Evolutionary conservation across 164 flowering plant genomes (phyloP).

Genomic region (Kingdonia uniflora): DNA sequence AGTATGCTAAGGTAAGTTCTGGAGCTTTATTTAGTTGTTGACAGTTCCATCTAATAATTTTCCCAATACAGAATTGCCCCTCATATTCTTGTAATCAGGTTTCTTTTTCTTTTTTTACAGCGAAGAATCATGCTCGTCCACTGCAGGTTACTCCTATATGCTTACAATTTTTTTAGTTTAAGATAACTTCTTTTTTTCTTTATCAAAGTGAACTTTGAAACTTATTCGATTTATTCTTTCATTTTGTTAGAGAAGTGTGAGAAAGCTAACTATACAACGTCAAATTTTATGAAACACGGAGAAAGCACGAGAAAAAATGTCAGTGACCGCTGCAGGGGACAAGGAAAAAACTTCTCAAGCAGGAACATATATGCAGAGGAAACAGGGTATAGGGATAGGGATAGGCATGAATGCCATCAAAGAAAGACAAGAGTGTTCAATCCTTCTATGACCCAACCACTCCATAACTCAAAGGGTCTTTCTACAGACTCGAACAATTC

Average conservation of each 20-base stretch:
- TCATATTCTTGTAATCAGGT: background rate
- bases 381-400: conserved; percentile 7
- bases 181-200: too few relatives aligned
- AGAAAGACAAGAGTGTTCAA: conserved; percentile 13
- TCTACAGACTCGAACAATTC: conserved; percentile 12
- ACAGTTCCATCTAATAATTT: background rate
- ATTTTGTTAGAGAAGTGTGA: conserved; percentile 32
- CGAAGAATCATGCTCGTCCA: conserved; percentile 66
- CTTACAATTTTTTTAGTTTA: too few relatives aligned
- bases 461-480: conserved; percentile 5
- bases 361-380: conserved; percentile 13
- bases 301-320: too few relatives aligned
- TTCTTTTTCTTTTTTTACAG: conserved; percentile 25
- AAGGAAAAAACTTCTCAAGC: background rate
- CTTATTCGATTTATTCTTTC: conserved; percentile 5
- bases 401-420: conserved; percentile 5
- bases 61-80: background rate
- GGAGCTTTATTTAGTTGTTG: background rate
- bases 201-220: background rate
- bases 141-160: conserved; percentile 39
- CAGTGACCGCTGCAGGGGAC: conserved; percentile 9
- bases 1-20: conserved; percentile 40
- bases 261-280: conserved; percentile 11
- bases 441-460: conserved; percentile 14
- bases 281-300: conserved; percentile 15